phyloP scores from a whole-genome alignment of 106 monocot species.

The Allium cepa region DNA sequence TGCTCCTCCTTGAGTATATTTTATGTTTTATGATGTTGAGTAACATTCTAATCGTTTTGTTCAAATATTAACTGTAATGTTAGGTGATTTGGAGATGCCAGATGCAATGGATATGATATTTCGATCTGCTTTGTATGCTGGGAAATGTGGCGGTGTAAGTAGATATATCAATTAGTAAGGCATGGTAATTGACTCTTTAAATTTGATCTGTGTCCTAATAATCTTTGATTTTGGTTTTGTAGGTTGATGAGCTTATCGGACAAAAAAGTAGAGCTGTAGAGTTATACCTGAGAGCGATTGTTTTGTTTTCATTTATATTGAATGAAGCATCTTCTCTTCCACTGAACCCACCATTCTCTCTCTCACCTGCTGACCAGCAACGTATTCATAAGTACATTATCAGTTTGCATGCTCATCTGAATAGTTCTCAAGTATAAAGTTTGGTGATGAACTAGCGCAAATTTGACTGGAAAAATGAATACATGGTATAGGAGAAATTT shows the following conservation, averaged over 20 bases:
- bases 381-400: conserved; percentile 18
- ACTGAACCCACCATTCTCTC: conserved; percentile 17
- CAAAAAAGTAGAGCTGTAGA: conserved; percentile 5
- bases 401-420: conserved; percentile 14
- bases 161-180: no score
- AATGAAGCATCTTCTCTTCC: conserved; percentile 16
- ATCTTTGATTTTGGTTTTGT: not conserved
- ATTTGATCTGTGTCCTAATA: not conserved
- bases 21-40: no score
- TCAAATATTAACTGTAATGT: no score
- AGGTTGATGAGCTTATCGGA: conserved; percentile 26
- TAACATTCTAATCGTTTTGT: no score
- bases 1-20: not conserved
- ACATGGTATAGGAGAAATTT: not conserved
- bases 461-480: not conserved
- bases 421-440: conserved; percentile 1
- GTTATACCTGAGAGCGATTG: conserved; percentile 27
- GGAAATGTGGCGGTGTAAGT: conserved; percentile 40
- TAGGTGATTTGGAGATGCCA: conserved; percentile 30
- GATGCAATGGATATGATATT: conserved; percentile 39
- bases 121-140: conserved; percentile 24
- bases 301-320: conserved; percentile 22
- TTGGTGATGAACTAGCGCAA: not conserved
- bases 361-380: conserved; percentile 12
- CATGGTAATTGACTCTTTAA: not conserved